Evolutionary conservation across 805 yeast species (phyloP), one percentile per base, ranked within the genome.

Genomic region (Nakazawaea wyomingensis): DNA sequence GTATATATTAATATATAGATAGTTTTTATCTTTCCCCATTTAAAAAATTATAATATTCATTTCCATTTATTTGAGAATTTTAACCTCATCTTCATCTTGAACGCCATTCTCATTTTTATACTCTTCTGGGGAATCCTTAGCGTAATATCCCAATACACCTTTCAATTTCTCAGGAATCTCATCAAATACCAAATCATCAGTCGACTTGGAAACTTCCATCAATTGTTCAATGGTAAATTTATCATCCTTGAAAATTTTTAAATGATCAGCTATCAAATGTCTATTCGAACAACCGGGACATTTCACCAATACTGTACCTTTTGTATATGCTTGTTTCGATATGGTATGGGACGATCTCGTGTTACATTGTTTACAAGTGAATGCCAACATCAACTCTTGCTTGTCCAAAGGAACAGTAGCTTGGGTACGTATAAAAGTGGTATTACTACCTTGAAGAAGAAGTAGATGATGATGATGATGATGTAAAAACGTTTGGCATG

Each of bases 261-360:
- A 63, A 56, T 84, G 90, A 58, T 91, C 98, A 0, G 97, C 96
- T 32, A 91, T 90, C 56, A 91, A 65, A 58, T 91, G 98, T 50
- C 96, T 76, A 55, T 77, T 82, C 50, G 82, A 73, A 60, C 98
- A 91, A 13, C 89, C 85, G 0, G 98, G 98, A 59, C 98, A 91
- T 55, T 87, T 88, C 19, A 91, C 83, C 39, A 88, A 65, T 3
- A 91, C 96, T 0, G 96, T 82, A 1, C 98, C 98, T 8, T 71
- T 66, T 11, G 82, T 77, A 59, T 91, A 91, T 0, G 96, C 90
- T 62, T 91, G 98, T 52, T 90, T 90, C 5, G 96, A 84, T 56
- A 91, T 83, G n/a, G 82, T 74, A 56, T 91, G 98, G 4, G 89
- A 79, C 0, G 96, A 88, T 44, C 97, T 68, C 3, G 84, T 76